phyloP scores from a whole-genome alignment of 2,329 filamentous ascomycete genomes.

The Calonectria pseudoreteaudii region DNA sequence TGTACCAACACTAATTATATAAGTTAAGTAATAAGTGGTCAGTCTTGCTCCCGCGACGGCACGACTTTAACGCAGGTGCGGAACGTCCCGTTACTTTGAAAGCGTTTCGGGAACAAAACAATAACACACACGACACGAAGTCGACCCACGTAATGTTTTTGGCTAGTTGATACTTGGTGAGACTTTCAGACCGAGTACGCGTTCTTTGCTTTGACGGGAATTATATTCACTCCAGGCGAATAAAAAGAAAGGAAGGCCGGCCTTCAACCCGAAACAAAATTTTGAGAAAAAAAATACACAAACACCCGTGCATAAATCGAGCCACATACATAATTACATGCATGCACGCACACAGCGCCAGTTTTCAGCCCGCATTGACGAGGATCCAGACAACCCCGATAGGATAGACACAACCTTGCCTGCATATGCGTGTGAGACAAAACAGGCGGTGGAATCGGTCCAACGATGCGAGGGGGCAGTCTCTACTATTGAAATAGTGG shows the following conservation, averaged over 20 bases:
- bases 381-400: neutral
- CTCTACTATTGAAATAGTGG: neutral
- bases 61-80: slow-evolving; percentile 28
- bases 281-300: neutral
- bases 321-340: neutral
- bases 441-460: slow-evolving; percentile 10
- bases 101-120: slow-evolving; percentile 24
- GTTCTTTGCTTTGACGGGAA: neutral
- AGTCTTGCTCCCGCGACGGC: neutral
- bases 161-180: neutral
- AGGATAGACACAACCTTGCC: slow-evolving; percentile 3
- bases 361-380: neutral
- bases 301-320: neutral
- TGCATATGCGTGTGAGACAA: slow-evolving; percentile 20
- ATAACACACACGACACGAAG: slow-evolving; percentile 16
- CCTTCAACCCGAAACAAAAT: too few species aligned
- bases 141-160: neutral
- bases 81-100: slow-evolving; percentile 38
- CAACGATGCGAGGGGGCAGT: neutral
- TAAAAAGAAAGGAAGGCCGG: neutral
- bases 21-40: neutral
- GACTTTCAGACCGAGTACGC: neutral
- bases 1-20: neutral
- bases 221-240: neutral
- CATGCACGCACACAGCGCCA: neutral